These are phyloP conservation scores for Arxiozyma slooffiae DNA, from an alignment of 1,139 yeast genomes.

Conservation along the genomic window DNA sequence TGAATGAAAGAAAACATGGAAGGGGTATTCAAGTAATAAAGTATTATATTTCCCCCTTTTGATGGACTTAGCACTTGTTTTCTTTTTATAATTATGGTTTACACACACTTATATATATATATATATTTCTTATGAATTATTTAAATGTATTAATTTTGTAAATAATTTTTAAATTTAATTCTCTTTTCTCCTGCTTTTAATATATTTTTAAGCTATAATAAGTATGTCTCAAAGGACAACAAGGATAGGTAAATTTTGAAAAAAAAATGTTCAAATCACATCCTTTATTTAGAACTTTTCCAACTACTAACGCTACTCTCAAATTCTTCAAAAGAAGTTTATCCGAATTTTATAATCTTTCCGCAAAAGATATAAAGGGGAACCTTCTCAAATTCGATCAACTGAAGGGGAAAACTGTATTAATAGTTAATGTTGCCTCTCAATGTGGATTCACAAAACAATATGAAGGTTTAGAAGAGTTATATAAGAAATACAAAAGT, in stretches of 20 bases:
- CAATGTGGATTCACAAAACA: conserved; percentile 45
- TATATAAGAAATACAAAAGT: conserved; percentile 61
- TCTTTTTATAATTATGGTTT: no score
- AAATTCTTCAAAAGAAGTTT: conserved; percentile 1
- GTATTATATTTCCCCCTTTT: no score
- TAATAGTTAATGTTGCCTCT: conserved; percentile 79
- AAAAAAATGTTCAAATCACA: background rate
- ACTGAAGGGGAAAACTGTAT: conserved; percentile 70
- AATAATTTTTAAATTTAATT: no score
- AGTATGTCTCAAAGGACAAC: no score
- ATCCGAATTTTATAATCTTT: conserved; percentile 39
- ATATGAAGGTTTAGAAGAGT: conserved; percentile 62
- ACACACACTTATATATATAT: no score
- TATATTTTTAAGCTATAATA: no score
- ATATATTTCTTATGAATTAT: no score
- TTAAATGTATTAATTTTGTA: background rate
- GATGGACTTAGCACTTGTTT: no score
- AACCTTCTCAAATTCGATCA: conserved; percentile 48
- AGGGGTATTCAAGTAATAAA: no score
- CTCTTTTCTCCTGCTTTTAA: no score
- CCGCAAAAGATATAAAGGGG: conserved; percentile 42
- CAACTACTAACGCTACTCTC: background rate
- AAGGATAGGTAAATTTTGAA: no score
- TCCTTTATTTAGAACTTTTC: background rate
- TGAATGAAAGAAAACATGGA: no score